These are phyloP conservation scores for Phoenix roebelenii DNA, from an alignment of 176 grass and related monocot species.

Conservation along the genomic window DNA sequence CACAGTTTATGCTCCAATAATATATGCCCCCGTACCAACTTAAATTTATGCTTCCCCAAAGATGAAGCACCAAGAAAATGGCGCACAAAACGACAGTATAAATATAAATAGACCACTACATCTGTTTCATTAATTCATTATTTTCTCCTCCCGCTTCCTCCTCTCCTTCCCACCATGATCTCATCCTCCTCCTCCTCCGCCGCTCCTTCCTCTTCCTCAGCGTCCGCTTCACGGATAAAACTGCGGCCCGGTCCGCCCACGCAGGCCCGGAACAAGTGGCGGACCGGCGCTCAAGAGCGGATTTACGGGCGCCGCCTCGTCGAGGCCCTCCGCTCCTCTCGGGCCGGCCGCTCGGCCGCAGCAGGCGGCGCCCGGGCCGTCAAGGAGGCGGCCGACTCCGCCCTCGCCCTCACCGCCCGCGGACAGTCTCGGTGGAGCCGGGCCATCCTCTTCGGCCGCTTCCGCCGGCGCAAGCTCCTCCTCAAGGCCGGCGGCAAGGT, in stretches of 20 bases:
- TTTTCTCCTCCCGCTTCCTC: not conserved
- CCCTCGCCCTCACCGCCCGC: constrained; percentile 71
- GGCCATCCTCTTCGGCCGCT: constrained; percentile 59
- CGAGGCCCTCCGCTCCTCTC: constrained; percentile 53
- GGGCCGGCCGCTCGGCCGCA: not conserved
- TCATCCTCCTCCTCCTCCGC: constrained; percentile 4
- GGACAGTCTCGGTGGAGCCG: constrained; percentile 94
- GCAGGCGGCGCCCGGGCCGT: constrained; percentile 31
- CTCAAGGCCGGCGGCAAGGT: constrained; percentile 65
- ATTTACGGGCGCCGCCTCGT: constrained; percentile 77
- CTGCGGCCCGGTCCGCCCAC: not conserved
- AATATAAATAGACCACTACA: too few species aligned
- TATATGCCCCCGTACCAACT: too few species aligned
- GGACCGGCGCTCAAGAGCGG: constrained; percentile 54
- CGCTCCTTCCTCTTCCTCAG: constrained; percentile 11
- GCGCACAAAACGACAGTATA: too few species aligned
- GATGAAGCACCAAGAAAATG: too few species aligned
- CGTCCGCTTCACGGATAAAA: constrained; percentile 14
- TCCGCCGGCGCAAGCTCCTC: constrained; percentile 43
- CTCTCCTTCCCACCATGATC: constrained; percentile 26
- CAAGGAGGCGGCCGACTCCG: constrained; percentile 79
- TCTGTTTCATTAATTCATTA: not conserved
- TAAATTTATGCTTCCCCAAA: too few species aligned
- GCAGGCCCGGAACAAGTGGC: constrained; percentile 55
- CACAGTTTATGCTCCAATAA: not conserved